Evolutionary conservation across 345 rosid genomes (phyloP).

Genomic region (Sisymbrium altissimum): DNA sequence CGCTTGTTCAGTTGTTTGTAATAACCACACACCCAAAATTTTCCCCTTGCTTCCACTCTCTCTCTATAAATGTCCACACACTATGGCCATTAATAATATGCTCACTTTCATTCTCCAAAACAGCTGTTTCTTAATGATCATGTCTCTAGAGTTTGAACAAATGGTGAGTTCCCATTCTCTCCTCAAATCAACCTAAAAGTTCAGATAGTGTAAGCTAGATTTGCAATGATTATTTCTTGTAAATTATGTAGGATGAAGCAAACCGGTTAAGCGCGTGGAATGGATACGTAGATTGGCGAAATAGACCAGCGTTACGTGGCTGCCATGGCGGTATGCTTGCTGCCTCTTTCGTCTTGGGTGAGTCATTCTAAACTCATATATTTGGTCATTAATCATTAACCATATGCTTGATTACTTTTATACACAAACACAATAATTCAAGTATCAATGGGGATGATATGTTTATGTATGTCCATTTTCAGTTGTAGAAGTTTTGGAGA

Average conservation of each 20-base stretch:
- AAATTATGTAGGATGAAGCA: constrained; percentile 48
- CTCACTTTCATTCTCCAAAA: constrained; percentile 29
- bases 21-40: constrained; percentile 27
- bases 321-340: constrained; percentile 81
- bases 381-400: no score
- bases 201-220: neutral
- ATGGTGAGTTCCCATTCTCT: constrained; percentile 18
- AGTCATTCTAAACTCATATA: constrained; percentile 29
- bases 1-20: constrained; percentile 30
- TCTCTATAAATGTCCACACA: constrained; percentile 27
- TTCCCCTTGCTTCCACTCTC: constrained; percentile 4
- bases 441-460: neutral
- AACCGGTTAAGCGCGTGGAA: constrained; percentile 40
- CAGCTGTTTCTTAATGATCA: constrained; percentile 21
- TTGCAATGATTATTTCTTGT: neutral
- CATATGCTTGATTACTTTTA: neutral
- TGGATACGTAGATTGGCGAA: constrained; percentile 70
- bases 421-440: neutral
- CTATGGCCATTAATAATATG: constrained; percentile 20
- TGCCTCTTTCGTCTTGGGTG: constrained; percentile 74
- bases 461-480: neutral
- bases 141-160: constrained; percentile 26
- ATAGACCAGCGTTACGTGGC: constrained; percentile 55
- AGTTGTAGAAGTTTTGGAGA: constrained; percentile 89
- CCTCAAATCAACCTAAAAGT: neutral